Evolutionary conservation across 2,329 filamentous ascomycete species (phyloP).

Genomic region (Sporothrix dimorphospora): DNA sequence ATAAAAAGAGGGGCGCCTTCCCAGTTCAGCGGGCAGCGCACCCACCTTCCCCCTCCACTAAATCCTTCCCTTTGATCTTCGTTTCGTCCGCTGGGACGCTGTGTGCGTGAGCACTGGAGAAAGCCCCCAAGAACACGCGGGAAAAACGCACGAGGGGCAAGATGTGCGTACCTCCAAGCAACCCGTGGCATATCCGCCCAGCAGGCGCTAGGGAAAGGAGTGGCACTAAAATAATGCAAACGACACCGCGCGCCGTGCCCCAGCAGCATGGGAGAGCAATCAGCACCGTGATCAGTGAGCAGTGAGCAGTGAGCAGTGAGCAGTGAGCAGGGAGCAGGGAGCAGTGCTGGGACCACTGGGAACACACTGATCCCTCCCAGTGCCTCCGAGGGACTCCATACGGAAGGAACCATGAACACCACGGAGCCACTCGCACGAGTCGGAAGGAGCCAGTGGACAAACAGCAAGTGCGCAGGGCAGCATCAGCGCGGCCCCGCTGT

Average conservation of each 20-base stretch:
- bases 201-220: background rate
- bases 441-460: background rate
- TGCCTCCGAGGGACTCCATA: background rate
- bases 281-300: background rate
- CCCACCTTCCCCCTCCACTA: background rate
- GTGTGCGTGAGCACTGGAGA: background rate
- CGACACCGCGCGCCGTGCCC: slow-evolving; percentile 8
- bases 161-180: too few species aligned
- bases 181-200: background rate
- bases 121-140: background rate
- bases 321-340: too few species aligned
- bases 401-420: background rate
- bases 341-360: too few species aligned
- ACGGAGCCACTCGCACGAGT: background rate
- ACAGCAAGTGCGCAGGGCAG: too few species aligned
- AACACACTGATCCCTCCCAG: background rate
- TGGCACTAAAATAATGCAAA: background rate
- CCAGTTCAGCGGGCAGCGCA: background rate
- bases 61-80: background rate
- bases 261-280: background rate
- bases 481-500: slow-evolving; percentile 18
- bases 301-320: background rate
- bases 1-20: background rate
- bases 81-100: background rate
- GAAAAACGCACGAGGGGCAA: background rate